A percentile compares a stretch with the other conserved stretches of the same genome.
These are phyloP conservation scores for Xerocomus spinulosus DNA, from an alignment of 768 basidiomycete genomes.

Conservation along the genomic window DNA sequence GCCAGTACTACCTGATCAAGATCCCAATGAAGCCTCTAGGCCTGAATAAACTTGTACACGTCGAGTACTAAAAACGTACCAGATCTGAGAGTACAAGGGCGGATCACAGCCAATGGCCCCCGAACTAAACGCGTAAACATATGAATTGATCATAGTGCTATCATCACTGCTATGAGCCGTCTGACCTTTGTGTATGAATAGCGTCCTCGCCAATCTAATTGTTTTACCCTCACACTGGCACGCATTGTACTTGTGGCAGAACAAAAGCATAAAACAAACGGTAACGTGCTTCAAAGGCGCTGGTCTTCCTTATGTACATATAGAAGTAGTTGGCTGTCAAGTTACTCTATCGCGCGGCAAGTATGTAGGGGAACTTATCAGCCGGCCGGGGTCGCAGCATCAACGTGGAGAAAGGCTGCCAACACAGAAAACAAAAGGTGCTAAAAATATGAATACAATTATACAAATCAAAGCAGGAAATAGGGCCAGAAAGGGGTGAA, in stretches of 20 bases:
- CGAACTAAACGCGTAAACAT: conserved; percentile 1
- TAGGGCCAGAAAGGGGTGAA: background rate
- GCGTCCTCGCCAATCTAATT: background rate
- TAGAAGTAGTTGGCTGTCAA: no score
- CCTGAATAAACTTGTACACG: no score
- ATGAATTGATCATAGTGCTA: background rate
- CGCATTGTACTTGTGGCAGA: background rate
- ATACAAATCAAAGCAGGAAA: background rate
- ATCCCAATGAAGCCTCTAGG: no score
- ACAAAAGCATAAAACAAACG: background rate
- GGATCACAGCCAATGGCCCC: background rate
- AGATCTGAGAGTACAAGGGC: background rate
- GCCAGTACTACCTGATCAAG: no score
- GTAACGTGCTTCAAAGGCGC: background rate
- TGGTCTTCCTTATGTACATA: background rate
- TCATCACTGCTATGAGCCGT: no score
- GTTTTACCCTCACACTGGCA: background rate
- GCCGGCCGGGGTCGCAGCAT: background rate
- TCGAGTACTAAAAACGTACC: no score
- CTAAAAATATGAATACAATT: background rate
- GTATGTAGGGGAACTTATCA: background rate
- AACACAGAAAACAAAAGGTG: background rate
- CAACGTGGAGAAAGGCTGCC: background rate
- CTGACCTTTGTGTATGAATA: background rate
- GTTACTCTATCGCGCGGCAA: background rate